Evolutionary conservation across 768 basidiomycete species (phyloP), one percentile per base, ranked within the genome.

Genomic region (Myochromella boudieri): DNA sequence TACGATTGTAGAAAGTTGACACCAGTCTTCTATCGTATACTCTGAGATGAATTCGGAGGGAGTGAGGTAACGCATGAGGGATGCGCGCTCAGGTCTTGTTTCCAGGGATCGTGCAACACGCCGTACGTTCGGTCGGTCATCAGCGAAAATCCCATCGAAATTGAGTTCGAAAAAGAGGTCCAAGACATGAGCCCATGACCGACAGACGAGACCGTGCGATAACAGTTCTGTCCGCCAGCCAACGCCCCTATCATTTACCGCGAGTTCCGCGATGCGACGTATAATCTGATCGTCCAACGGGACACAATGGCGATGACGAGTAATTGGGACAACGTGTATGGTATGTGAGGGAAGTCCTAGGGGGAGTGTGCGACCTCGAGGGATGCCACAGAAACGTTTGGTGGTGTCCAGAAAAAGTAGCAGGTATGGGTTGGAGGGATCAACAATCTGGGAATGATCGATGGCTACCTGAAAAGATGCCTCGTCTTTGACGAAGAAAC

Each of bases 171-270:
- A 48, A 20, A 48, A 48, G 15, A 48, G 21, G 29, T 48, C 46
- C 11, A 48, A 28, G 14, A 41, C 46, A 24, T 39, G 46, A 3
- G 18, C 18, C 38, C 46, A 49, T 26, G 47, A 39, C 43, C 52
- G 52, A 42, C 50, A 44, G 31, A 36, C 11, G 9, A 43, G 27
- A 5, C 43, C 44, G 44, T 51, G 52, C 37, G 51, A 31, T 38
- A 47, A 28, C 21, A 46, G 22, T 24, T 27, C 29, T 26, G 31
- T 14, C 11, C 46, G 46, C 46, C 46, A 48, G 24, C 46, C 33
- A 6, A 1, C 2, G 11, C 6, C 6, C 21, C 25, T 36, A 4
- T 17, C 22, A 4, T 3, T 15, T 3, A 34, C 32, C n/a, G 29
- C 43, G 26, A 21, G 9, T 11, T 27, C 8, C 14, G 31, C 28